Evolutionary conservation across 2,329 filamentous ascomycete genomes (phyloP).

Genomic region (Pseudovirgaria hyperparasitica): DNA sequence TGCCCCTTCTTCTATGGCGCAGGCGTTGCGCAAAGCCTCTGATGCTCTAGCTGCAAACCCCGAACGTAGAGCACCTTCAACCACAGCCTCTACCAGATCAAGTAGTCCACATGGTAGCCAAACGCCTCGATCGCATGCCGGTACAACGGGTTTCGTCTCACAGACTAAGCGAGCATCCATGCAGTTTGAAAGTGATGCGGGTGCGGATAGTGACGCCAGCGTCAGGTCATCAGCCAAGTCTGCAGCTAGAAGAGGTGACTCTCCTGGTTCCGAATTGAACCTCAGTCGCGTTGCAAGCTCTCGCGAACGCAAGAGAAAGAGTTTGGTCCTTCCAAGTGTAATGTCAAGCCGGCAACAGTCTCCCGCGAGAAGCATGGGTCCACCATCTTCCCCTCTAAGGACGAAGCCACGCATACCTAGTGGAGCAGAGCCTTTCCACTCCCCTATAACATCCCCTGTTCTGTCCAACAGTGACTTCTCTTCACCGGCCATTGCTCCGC

Average conservation of each 20-base stretch:
- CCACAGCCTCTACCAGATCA: conserved; percentile 67
- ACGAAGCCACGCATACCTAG: conserved; percentile 62
- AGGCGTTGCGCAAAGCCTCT: conserved; percentile 42
- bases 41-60: conserved; percentile 33
- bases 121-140: conserved; percentile 74
- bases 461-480: conserved; percentile 71
- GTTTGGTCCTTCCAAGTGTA: conserved; percentile 68
- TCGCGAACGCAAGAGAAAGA: conserved; percentile 73
- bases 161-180: conserved; percentile 66
- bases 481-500: conserved; percentile 49
- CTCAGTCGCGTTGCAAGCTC: conserved; percentile 65
- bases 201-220: conserved; percentile 79
- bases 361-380: conserved; percentile 63
- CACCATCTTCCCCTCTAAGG: conserved; percentile 68
- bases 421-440: conserved; percentile 53
- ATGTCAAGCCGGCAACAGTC: conserved; percentile 79
- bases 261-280: conserved; percentile 77
- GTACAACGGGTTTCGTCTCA: conserved; percentile 41
- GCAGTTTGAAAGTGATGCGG: conserved; percentile 69
- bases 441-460: conserved; percentile 82
- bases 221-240: conserved; percentile 69
- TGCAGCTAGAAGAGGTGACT: conserved; percentile 64
- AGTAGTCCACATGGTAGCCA: conserved; percentile 84
- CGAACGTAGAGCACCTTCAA: conserved; percentile 43
- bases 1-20: conserved; percentile 41